Base-by-base conservation (phyloP, 2,329 filamentous ascomycete genomes). In the Colletotrichum sp. region DNA sequence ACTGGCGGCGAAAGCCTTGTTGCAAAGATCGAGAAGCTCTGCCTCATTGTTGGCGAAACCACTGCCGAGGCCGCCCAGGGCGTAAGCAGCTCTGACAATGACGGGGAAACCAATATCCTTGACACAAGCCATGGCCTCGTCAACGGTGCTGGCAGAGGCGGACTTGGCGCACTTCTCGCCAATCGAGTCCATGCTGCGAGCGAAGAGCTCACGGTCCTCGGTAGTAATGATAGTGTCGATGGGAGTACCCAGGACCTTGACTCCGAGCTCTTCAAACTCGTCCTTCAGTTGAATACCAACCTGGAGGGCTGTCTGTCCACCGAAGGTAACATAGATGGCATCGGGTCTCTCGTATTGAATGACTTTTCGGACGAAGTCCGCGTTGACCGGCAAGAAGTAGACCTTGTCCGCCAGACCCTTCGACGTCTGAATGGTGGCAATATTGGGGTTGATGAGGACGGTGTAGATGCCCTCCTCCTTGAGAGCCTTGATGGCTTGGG, bases 401-500 rank as follows among this genome's bases (percentile, higher is more conserved):
- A 99, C 97, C 89, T 99, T 99, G 86, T 99, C 97, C 16, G 97
- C 97, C 69, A 99, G 89, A 79, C 97, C 97, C 88, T 98, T 98
- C 69, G 97, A 99, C 6, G 97, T 99, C 85, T 99, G 97, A 78
- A 99, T 99, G 1, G 97, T 99, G 79, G 97, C 97, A 84, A 99
- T 99, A 84, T 99, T 99, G 74, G 97, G 97, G 88, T 99, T 99
- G 90, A 99, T 99, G 78, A 99, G 89, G 78, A 99, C 94, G 5
- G 97, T 98, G 89, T 98, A 99, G 81, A 99, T 98, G 77, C 96
- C 96, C 87, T 99, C 97, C 85, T 99, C 95, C 87, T 99, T 99
- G 81, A 99, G 84, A 49, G 97, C 97, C 89, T 99, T 99, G 89
- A 99, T 99, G 62, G 96, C 97, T 86, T 99, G 97, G 85, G 95